Base-by-base conservation (phyloP, 306 rosid genomes). In the Chamaecrista fasciculata region DNA sequence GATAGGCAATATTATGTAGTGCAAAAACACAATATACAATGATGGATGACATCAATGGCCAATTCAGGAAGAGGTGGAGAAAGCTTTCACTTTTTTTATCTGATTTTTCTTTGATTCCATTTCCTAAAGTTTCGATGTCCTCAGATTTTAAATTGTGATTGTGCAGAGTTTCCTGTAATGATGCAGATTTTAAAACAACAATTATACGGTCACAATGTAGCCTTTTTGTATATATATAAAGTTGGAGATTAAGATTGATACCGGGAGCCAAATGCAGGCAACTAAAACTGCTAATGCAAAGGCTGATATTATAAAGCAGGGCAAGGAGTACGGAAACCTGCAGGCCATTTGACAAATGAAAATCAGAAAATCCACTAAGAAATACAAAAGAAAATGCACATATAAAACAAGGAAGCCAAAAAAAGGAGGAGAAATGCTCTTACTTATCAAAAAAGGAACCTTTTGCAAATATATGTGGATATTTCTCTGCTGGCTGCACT, bases 11-110 rank as follows among this genome's bases (percentile, higher is more conserved):
- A 68, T 91, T 92, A 70, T 90, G 95, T 70, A 94, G 95, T 62
- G 96, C 58, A 73, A 88, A 82, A 24, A 86, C 43, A 68, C 85
- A 82, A 70, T 85, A 85, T 72, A 66, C 81, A 55, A 90, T 46
- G 74, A 91, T 79, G 42, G 92, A 67, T 78, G 97, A 90, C 95
- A 94, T 91, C 70, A 91, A 77, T 8, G 96, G 91, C 99, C 96
- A 91, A 70, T 94, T 94, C 79, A 59, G 58, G 16, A 90, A 11
- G 65, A 91, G 95, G 79, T n/a, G n/a, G n/a, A n/a, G n/a, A n/a
- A n/a, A n/a, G n/a, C 60, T 91, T 77, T 77, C 79, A 43, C 80
- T 58, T 70, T 80, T 58, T 65, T 61, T 57, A 36, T 37, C 34
- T 44, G 5, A 56, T 29, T 62, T 56, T 16, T 69, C 59, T 69